Evolutionary conservation across 352 stramenopile species (phyloP), one percentile per base, ranked within the genome.

Genomic region (Thalassiosira exigua): DNA sequence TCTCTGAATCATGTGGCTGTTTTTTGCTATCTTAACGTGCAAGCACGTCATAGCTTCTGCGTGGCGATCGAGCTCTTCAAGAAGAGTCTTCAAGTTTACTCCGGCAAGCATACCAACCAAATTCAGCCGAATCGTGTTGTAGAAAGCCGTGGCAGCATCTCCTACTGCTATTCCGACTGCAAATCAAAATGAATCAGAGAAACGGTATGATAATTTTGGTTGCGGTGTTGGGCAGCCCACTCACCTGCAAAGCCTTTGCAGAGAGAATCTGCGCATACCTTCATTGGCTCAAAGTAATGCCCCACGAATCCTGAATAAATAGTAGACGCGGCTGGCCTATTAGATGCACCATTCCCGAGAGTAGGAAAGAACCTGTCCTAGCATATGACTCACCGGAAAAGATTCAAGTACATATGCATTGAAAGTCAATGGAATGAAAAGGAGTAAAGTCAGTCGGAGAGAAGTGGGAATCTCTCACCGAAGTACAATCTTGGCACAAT

Each of bases 291-390:
- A 53, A 53, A 53, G 27, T n/a, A 0, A 17, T 52, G 29, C 9
- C 66, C 58, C 2, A 77, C n/a, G 24, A 39, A 67, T 19, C 60
- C 41, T n/a, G 69, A 12, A 12, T 62, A 79, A 21, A 36, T 11
- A n/a, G n/a, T n/a, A n/a, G n/a, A n/a, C n/a, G n/a, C n/a, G n/a
- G n/a, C n/a, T n/a, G n/a, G n/a, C n/a, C n/a, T n/a, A n/a, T n/a
- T n/a, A n/a, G n/a, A n/a, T n/a, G n/a, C n/a, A n/a, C n/a, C n/a
- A n/a, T n/a, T n/a, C n/a, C n/a, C n/a, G n/a, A n/a, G n/a, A n/a
- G n/a, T 66, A 79, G 69, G 0, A 84, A 30, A 32, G 69, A 58
- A 24, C 76, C 57, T 24, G 51, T 69, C 17, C 67, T 29, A 54
- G 50, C 65, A 32, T 69, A 42, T 51, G 67, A 71, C 30, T 19